Evolutionary conservation across 768 basidiomycete species (phyloP), one percentile per base, ranked within the genome.

Genomic region (Boletus tomentosulus): DNA sequence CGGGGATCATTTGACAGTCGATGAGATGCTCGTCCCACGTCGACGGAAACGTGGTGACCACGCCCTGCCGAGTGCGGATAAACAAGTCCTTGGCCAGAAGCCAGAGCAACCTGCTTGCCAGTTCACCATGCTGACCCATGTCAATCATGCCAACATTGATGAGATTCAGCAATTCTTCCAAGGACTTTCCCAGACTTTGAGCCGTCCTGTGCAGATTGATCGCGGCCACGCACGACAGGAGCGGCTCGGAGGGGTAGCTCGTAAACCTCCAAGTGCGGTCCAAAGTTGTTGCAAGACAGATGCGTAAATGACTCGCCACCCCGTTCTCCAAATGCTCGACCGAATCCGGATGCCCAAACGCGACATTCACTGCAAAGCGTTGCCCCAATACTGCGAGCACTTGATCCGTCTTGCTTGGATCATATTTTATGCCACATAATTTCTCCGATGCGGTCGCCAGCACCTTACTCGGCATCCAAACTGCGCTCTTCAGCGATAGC

Each of bases 221-320:
- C 11, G 55, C 55, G 2, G 58, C 55, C 38, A 38, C 48, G n/a
- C 45, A 48, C 33, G 55, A 59, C 2, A 59, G 15, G 16, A 62
- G 13, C 5, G 61, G 53, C 24, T 65, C 61, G 16, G 56, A 62
- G 15, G 63, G 55, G 39, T 59, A 53, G 7, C 48, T 43, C 9
- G 57, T 56, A 19, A 34, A 53, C 8, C n/a, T 22, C 38, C 57
- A 56, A 8, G 19, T 15, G 6, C 48, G 30, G 49, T 53, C 42
- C 15, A 38, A 13, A 16, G 51, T 53, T 0, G 24, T 51, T 31
- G 25, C 12, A 19, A 25, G 48, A 27, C 46, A 53, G 6, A 54
- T 30, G 13, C 48, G 51, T 3, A 59, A 42, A 41, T 57, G 45
- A 15, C 35, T 53, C 6, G 48, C 48, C 27, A 49, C 44, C 15